Evolutionary conservation across 352 stramenopile species (phyloP).

Genomic region (Blastocystis sp.): DNA sequence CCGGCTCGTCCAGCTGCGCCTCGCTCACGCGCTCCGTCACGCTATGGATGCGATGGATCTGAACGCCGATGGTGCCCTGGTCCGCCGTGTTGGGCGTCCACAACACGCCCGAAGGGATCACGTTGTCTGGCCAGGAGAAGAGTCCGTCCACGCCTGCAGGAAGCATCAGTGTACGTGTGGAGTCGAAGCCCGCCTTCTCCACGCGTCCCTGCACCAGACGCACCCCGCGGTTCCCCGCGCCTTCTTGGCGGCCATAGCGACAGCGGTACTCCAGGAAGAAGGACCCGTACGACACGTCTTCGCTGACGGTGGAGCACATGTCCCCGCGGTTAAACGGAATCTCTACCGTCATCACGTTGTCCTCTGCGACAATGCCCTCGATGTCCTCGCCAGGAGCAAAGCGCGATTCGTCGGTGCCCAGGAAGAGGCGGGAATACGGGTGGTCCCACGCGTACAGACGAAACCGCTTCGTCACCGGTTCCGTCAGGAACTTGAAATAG

Average conservation of each 20-base stretch:
- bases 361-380: slow-evolving; percentile 12
- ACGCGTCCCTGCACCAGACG: slow-evolving; percentile 46
- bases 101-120: slow-evolving; percentile 34
- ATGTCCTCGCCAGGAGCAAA: slow-evolving; percentile 38
- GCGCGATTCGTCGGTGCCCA: slow-evolving; percentile 26
- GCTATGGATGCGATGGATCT: slow-evolving; percentile 2
- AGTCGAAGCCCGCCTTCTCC: slow-evolving; percentile 24
- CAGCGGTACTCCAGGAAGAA: slow-evolving; percentile 65
- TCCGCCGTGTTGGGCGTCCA: slow-evolving; percentile 20
- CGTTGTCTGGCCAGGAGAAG: slow-evolving; percentile 28
- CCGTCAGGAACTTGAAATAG: slow-evolving; percentile 7
- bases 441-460: slow-evolving; percentile 62
- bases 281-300: slow-evolving; percentile 34
- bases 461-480: slow-evolving; percentile 13
- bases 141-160: slow-evolving; percentile 26
- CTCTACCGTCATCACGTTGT: slow-evolving; percentile 60
- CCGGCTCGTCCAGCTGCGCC: slow-evolving; percentile 41
- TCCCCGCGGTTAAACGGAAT: slow-evolving; percentile 33
- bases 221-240: slow-evolving; percentile 35
- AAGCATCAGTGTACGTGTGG: not conserved
- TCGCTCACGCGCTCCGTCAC: slow-evolving; percentile 17
- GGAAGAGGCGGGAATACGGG: slow-evolving; percentile 53
- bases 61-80: slow-evolving; percentile 56
- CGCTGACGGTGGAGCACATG: slow-evolving; percentile 64
- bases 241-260: slow-evolving; percentile 38